phyloP scores from a whole-genome alignment of 306 rosid species.

The Vigna angularis region DNA sequence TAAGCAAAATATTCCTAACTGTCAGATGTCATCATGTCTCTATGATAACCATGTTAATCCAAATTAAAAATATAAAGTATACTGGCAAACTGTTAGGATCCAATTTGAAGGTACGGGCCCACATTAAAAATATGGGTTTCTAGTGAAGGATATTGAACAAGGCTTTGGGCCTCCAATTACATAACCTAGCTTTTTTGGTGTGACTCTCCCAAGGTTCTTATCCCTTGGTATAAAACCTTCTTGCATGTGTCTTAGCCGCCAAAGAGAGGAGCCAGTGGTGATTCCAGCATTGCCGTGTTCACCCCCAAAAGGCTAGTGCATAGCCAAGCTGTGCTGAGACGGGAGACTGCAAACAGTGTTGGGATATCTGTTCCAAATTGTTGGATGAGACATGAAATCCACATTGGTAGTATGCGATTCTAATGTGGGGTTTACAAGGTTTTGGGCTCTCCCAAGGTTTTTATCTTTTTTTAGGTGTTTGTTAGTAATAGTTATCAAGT shows the following conservation, averaged over 20 bases:
- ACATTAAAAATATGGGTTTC: neutral
- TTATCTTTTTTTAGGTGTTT: neutral
- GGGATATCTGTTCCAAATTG: neutral
- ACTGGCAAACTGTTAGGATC: neutral
- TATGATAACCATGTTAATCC: slow-evolving; percentile 16
- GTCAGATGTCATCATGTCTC: neutral
- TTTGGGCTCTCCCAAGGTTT: neutral
- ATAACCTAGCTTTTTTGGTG: neutral
- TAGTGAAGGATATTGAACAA: neutral
- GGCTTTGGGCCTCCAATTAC: neutral
- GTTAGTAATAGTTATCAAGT: neutral
- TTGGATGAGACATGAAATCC: neutral
- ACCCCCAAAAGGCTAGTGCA: neutral
- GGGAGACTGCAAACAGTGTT: neutral
- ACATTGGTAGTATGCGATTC: neutral
- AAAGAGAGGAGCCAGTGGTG: neutral
- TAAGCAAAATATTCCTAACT: neutral
- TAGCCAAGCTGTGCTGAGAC: neutral
- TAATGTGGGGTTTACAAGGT: neutral
- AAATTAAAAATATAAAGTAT: neutral
- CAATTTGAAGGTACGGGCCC: neutral
- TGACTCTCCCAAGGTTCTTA: neutral
- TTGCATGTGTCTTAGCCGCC: neutral
- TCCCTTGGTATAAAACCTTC: neutral
- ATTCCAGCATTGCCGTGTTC: neutral